Base-by-base conservation (phyloP, 345 rosid species). In the Murraya koenigii region DNA sequence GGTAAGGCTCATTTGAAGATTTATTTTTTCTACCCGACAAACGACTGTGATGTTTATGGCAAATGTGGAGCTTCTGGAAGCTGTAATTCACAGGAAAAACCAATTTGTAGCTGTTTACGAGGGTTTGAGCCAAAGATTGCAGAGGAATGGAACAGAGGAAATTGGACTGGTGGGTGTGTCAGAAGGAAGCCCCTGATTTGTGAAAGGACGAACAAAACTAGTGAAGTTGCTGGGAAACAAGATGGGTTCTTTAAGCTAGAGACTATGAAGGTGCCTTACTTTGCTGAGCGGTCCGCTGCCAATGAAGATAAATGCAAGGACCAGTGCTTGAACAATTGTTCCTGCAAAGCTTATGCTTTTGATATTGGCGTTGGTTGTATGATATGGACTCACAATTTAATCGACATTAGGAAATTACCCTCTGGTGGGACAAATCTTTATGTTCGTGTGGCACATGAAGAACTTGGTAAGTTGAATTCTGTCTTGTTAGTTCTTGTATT, bases 91-190 rank as follows among this genome's bases (percentile, higher is more conserved):
- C 8, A 44, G 26, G 74, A 49, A 5, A 54, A 74, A 13, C 85
- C 86, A 7, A 84, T 83, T 59, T 92, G 97, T 71, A 80, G 82
- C 54, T 92, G 94, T 63, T 38, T 88, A 33, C 78, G 56, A 80
- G 92, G 97, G 33, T 90, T 85, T 79, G 76, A 59, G 8, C 93
- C 97, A 0, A 86, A 1, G 56, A 81, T 76, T n/a, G 3, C 1
- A 20, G 78, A 74, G 44, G 89, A 87, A 59, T 90, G 94, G 97
- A 62, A 8, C 0, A 47, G 4, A 22, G 73, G 89, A 41, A 85
- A 82, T 6, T 92, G 88, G 91, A 80, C 35, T 7, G 52, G 79
- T 54, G 97, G 94, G 3, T 89, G 97, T 66, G 78, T 69, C 2
- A 88, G 92, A 69, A 82, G 23, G 71, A 81, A 22, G 22, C 55